Conservation (phyloP, 2,329 filamentous ascomycete species). For the Aspergillus sp. region DNA sequence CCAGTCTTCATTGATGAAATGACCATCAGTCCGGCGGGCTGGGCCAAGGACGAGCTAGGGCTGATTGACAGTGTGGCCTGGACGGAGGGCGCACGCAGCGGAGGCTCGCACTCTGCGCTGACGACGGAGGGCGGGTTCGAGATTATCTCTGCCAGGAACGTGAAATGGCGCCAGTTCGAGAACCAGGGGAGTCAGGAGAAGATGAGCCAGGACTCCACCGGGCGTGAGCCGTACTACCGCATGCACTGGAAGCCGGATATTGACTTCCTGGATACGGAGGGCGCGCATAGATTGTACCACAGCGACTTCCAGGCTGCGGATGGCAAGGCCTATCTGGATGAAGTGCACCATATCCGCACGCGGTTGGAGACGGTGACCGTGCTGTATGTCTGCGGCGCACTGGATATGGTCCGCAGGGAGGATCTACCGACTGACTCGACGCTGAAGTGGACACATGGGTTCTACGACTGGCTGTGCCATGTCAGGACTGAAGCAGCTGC, state of each 20-base stretch:
- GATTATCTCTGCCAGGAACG: background rate
- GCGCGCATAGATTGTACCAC: background rate
- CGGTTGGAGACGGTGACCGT: background rate
- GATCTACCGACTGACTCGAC: background rate
- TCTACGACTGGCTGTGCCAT: background rate
- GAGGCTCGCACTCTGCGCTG: background rate
- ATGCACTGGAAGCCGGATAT: constrained; percentile 2
- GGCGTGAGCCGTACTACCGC: background rate
- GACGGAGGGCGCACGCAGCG: background rate
- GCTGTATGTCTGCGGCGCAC: background rate
- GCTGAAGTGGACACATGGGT: background rate
- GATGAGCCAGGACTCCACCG: background rate
- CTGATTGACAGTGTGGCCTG: background rate
- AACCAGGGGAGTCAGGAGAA: background rate
- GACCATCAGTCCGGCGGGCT: background rate
- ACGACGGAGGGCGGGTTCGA: background rate
- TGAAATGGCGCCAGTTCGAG: constrained; percentile 1
- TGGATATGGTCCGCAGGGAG: background rate
- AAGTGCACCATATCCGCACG: background rate
- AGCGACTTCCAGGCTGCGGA: background rate
- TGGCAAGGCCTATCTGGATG: background rate
- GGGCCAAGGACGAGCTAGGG: background rate
- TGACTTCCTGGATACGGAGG: background rate
- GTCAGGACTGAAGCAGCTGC: background rate
- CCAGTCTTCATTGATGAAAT: background rate